Evolutionary conservation across 495 filamentous ascomycete species (phyloP), one percentile per base, ranked within the genome.

Genomic region (Penicillium cosmopolitanum): DNA sequence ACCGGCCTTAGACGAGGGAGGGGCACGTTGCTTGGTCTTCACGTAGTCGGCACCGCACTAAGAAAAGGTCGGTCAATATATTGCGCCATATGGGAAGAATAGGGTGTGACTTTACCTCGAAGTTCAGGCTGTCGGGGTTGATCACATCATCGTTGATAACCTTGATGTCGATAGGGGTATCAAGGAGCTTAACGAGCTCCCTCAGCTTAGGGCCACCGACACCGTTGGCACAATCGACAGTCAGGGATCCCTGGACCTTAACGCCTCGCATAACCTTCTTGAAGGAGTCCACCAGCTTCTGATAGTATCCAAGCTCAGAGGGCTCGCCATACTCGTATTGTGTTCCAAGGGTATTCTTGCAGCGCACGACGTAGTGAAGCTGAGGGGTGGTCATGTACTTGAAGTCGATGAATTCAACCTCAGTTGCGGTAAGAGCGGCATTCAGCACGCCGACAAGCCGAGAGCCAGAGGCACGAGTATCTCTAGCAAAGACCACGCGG

Each of bases 41-140:
- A 98, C 96, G 59, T 87, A 97, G 70, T 98, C 95, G 71, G 95
- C 95, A 74, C 95, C 95, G 66, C 92, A 97, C 90, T 96, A 57
- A 15, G 46, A 44, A 34, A 47, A 23, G 31, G 34, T 15, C 4
- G 9, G 35, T 67, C 65, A 72, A 67, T 51, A 55, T 38, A 51
- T 51, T 51, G 44, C 21, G 13, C 36, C 21, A 50, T 36, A 33
- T 48, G 36, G 10, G 21, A 9, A 28, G 46, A 48, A 48, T 54
- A 10, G 51, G 23, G 23, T 25, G 36, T 35, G 58, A 6, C 46
- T 82, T 60, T 83, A 93, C 92, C 67, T 96, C 89, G 31, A 89
- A 83, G 72, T 98, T 98, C 63, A 98, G 78, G 51, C 85, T 84
- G 63, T 97, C 92, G 33, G 94, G 90, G 54, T 91, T 87, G 57